Evolutionary conservation across 495 filamentous ascomycete species (phyloP).

Genomic region (Cercophora samala): DNA sequence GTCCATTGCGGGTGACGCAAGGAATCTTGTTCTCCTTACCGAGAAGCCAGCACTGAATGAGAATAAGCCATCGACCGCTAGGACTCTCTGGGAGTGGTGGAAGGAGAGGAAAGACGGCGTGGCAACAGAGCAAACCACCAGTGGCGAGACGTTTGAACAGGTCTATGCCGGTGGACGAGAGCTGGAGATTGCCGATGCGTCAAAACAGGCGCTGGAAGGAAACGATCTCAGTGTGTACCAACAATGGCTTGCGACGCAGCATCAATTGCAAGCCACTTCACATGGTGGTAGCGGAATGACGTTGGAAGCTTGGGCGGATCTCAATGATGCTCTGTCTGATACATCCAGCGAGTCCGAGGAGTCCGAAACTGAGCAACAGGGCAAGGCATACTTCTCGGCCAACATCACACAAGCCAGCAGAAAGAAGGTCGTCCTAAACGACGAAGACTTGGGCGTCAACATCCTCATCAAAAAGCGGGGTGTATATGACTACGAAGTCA

Average conservation of each 20-base stretch:
- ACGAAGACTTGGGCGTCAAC: conserved; percentile 87
- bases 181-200: conserved; percentile 56
- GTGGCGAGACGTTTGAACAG: conserved; percentile 61
- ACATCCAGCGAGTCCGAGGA: conserved; percentile 83
- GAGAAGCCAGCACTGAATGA: conserved; percentile 53
- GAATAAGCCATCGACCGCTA: conserved; percentile 47
- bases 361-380: conserved; percentile 86
- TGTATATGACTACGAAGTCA: conserved; percentile 87
- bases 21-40: conserved; percentile 82
- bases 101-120: conserved; percentile 62
- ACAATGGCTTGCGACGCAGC: conserved; percentile 78
- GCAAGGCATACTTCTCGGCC: conserved; percentile 76
- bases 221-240: conserved; percentile 79
- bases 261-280: conserved; percentile 72
- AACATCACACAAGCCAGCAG: conserved; percentile 75
- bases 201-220: conserved; percentile 62
- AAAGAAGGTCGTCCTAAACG: conserved; percentile 74
- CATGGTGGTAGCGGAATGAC: conserved; percentile 61
- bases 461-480: conserved; percentile 83
- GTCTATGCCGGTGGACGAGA: conserved; percentile 62
- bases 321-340: conserved; percentile 75
- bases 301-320: conserved; percentile 69
- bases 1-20: conserved; percentile 65
- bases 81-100: conserved; percentile 70
- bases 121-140: conserved; percentile 53